phyloP scores from a whole-genome alignment of 2,329 filamentous ascomycete species.

The Harringtonia aguacate region DNA sequence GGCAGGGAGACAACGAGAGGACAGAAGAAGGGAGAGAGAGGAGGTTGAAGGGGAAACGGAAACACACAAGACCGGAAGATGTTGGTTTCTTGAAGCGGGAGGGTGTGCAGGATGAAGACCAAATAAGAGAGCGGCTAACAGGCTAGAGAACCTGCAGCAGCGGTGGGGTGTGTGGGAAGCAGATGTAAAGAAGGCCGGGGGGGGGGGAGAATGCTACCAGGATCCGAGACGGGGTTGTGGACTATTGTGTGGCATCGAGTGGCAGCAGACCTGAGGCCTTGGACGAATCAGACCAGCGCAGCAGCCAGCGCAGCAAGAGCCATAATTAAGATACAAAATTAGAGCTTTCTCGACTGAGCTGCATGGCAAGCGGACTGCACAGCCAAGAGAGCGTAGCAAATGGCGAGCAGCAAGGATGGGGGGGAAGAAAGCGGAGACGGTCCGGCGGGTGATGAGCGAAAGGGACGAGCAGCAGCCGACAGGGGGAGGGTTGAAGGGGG shows the following conservation, averaged over 20 bases:
- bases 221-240: not conserved
- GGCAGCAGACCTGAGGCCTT: not conserved
- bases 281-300: not conserved
- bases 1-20: not conserved
- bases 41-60: constrained; percentile 3
- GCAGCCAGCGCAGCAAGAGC: not conserved
- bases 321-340: not conserved
- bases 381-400: not conserved
- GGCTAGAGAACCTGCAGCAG: constrained; percentile 7
- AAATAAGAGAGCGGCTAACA: constrained; percentile 3
- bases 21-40: not conserved
- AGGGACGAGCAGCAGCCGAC: not conserved
- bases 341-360: not conserved
- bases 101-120: not conserved
- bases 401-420: not conserved
- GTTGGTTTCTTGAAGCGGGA: not conserved
- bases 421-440: constrained; percentile 2
- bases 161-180: constrained; percentile 5
- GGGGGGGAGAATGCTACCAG: not conserved
- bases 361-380: too few relatives aligned
- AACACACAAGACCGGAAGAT: constrained; percentile 1
- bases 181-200: not conserved
- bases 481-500: not conserved
- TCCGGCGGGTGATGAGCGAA: constrained; percentile 1
- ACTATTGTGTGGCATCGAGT: not conserved